Percentiles rank a stretch among this genome's conserved stretches.
Evolutionary conservation across 108 stramenopile species (phyloP).

Genomic region (Cyclotella atomus): DNA sequence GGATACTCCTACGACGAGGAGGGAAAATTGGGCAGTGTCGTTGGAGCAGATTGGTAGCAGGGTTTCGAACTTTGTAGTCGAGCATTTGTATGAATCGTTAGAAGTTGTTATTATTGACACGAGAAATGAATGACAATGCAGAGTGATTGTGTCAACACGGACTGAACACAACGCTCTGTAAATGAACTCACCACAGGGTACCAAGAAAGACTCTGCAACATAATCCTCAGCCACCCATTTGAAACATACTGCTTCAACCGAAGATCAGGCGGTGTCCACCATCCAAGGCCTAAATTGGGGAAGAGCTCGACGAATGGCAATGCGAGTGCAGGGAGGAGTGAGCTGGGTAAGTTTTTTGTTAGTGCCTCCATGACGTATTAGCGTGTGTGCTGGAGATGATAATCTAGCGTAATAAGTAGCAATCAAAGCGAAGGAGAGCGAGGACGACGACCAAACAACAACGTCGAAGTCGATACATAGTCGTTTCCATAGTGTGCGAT

Average conservation of each 20-base stretch:
- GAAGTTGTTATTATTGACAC: neutral
- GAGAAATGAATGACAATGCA: neutral
- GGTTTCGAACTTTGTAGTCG: conserved; percentile 41
- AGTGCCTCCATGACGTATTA: neutral
- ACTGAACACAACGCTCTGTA: too few species aligned
- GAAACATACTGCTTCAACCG: conserved; percentile 35
- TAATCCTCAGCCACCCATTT: conserved; percentile 20
- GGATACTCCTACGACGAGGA: conserved; percentile 12
- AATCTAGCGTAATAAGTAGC: neutral
- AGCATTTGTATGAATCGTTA: too few species aligned
- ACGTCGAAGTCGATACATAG: too few species aligned
- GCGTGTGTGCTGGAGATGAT: neutral
- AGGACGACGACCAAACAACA: too few species aligned
- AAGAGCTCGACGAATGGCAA: conserved; percentile 47
- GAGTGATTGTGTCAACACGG: neutral
- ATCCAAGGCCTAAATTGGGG: conserved; percentile 41
- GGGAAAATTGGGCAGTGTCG: conserved; percentile 14
- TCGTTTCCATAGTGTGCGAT: too few species aligned
- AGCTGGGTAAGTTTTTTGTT: conserved; percentile 13
- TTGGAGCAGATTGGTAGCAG: conserved; percentile 16
- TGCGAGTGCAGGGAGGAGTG: conserved; percentile 39
- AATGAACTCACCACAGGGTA: conserved; percentile 28
- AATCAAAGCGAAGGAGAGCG: too few species aligned
- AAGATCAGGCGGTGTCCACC: conserved; percentile 49
- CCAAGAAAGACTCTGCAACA: conserved; percentile 40